A percentile compares a stretch with the other conserved stretches of the same genome.
Evolutionary conservation across 2,329 filamentous ascomycete species (phyloP).

Genomic region (Fusarium veterinarium): DNA sequence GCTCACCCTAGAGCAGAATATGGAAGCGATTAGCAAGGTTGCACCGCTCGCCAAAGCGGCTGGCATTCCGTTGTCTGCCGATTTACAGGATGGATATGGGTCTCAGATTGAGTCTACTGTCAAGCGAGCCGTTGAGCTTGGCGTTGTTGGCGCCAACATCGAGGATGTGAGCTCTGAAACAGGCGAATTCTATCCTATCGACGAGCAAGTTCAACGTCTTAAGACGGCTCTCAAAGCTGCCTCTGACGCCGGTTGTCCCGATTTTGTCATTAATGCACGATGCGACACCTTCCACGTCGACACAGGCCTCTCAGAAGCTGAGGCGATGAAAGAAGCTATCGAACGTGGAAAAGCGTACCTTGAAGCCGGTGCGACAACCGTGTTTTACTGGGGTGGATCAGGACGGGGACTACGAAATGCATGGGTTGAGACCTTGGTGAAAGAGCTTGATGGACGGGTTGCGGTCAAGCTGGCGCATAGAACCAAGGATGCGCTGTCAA

Average conservation of each 20-base stretch:
- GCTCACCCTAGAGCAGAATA: constrained; percentile 63
- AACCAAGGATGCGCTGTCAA: constrained; percentile 54
- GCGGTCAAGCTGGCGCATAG: constrained; percentile 58
- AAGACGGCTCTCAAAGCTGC: constrained; percentile 56
- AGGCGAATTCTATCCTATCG: constrained; percentile 51
- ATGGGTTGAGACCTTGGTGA: constrained; percentile 60
- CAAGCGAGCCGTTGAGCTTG: constrained; percentile 57
- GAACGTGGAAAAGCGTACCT: constrained; percentile 67
- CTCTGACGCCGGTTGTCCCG: constrained; percentile 59
- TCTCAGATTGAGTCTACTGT: constrained; percentile 58
- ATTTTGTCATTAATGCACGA: constrained; percentile 69
- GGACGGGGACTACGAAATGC: constrained; percentile 55
- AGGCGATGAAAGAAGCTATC: constrained; percentile 60
- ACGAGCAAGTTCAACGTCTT: constrained; percentile 62
- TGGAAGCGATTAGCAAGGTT: constrained; percentile 59
- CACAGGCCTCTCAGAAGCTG: constrained; percentile 46
- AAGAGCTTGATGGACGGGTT: constrained; percentile 61
- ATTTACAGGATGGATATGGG: constrained; percentile 71
- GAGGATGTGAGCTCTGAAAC: constrained; percentile 60
- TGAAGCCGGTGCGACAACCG: constrained; percentile 66
- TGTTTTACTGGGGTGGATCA: constrained; percentile 69
- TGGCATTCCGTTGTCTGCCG: constrained; percentile 64
- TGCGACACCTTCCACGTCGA: constrained; percentile 63
- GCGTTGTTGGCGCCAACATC: constrained; percentile 68
- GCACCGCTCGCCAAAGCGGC: constrained; percentile 54